phyloP scores from a whole-genome alignment of 2,329 filamentous ascomycete species.

The Venturia nashicola region DNA sequence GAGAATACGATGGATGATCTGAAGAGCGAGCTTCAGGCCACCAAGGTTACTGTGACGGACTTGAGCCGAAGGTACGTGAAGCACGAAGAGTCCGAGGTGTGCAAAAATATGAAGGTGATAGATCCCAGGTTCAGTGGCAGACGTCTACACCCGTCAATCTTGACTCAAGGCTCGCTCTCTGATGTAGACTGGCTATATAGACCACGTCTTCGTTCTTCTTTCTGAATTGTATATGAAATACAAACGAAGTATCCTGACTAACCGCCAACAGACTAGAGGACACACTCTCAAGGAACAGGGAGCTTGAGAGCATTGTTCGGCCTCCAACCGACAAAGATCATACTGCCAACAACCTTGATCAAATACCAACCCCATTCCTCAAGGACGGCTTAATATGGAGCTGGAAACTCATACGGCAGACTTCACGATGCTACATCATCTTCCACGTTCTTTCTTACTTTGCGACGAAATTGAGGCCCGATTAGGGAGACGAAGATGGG shows the following conservation, averaged over 20 bases:
- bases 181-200: background rate
- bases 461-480: background rate
- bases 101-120: background rate
- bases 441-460: background rate
- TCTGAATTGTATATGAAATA: background rate
- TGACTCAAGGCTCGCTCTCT: no score
- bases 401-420: background rate
- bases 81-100: background rate
- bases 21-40: background rate
- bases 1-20: background rate
- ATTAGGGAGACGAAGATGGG: background rate
- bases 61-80: background rate
- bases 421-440: background rate
- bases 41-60: background rate
- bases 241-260: background rate
- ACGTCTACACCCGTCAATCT: no score
- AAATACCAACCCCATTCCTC: background rate
- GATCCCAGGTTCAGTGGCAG: no score
- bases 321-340: background rate
- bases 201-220: background rate
- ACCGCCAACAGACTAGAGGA: background rate
- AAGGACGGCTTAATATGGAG: background rate
- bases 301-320: background rate
- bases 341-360: background rate
- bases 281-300: background rate